These are phyloP conservation scores for Xeromyces bisporus DNA, from an alignment of 495 filamentous ascomycete species.

Conservation along the genomic window DNA sequence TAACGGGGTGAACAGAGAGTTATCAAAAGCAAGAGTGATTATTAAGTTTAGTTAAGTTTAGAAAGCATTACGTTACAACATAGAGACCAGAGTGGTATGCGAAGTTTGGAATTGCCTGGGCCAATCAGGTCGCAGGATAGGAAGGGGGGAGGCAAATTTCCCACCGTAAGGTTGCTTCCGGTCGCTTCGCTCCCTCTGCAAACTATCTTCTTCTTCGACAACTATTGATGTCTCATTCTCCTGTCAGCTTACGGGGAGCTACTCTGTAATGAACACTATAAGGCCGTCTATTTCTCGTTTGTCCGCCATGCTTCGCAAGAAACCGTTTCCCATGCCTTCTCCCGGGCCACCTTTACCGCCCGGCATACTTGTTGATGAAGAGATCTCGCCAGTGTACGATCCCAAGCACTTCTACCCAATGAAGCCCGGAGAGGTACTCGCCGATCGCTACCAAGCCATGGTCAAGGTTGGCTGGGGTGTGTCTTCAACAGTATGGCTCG, in stretches of 20 bases:
- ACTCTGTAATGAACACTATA: background rate
- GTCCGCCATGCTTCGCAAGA: background rate
- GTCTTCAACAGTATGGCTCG: slow-evolving; percentile 31
- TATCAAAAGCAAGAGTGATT: too few relatives aligned
- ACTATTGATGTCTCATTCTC: background rate
- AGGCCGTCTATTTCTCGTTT: background rate
- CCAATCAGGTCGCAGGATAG: too few relatives aligned
- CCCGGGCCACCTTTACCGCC: background rate
- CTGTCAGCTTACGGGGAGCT: background rate
- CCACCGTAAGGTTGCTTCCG: too few relatives aligned
- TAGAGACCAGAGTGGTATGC: too few relatives aligned
- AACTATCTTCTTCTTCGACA: background rate
- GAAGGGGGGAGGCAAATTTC: too few relatives aligned
- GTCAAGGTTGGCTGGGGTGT: slow-evolving; percentile 31
- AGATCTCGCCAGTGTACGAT: slow-evolving; percentile 12
- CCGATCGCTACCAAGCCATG: slow-evolving; percentile 15
- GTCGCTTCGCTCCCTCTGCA: too few relatives aligned
- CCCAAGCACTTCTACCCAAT: slow-evolving; percentile 14
- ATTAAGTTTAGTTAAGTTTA: too few relatives aligned
- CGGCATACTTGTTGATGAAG: slow-evolving; percentile 15
- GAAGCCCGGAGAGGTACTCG: slow-evolving; percentile 13
- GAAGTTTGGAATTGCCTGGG: too few relatives aligned
- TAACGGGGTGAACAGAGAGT: too few relatives aligned
- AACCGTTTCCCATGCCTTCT: background rate
- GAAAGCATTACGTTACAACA: too few relatives aligned